A percentile compares a stretch with the other conserved stretches of the same genome.
These are phyloP conservation scores for Geotrichum restrictum DNA, from an alignment of 1,139 yeast genomes.

Conservation along the genomic window DNA sequence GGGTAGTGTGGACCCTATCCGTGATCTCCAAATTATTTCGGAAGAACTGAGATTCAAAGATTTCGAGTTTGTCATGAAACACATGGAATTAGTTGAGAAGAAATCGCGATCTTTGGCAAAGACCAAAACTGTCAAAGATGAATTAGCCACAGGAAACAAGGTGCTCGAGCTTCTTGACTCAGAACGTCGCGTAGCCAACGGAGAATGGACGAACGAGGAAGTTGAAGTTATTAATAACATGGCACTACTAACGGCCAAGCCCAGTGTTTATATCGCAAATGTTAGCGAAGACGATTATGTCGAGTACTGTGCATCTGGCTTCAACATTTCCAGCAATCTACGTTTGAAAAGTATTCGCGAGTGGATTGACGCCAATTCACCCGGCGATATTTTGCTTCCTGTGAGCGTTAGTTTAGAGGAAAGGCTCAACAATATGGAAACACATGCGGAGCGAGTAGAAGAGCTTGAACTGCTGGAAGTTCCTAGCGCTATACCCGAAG, in stretches of 20 bases:
- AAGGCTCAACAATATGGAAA: slow-evolving; percentile 68
- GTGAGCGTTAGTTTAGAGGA: slow-evolving; percentile 83
- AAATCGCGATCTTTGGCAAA: slow-evolving; percentile 31
- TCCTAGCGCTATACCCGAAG: slow-evolving; percentile 74
- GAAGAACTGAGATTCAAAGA: slow-evolving; percentile 90
- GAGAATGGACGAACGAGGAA: slow-evolving; percentile 80
- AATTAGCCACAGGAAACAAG: slow-evolving; percentile 68
- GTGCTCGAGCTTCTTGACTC: slow-evolving; percentile 69
- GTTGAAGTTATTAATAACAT: slow-evolving; percentile 84
- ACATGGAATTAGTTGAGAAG: slow-evolving; percentile 70
- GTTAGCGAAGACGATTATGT: slow-evolving; percentile 88
- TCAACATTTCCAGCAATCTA: slow-evolving; percentile 3
- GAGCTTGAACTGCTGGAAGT: slow-evolving; percentile 77
- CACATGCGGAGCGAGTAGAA: slow-evolving; percentile 73
- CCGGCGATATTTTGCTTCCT: slow-evolving; percentile 84
- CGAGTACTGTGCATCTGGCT: slow-evolving; percentile 28
- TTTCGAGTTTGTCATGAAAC: slow-evolving; percentile 84
- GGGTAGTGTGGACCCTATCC: slow-evolving; percentile 87
- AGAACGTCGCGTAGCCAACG: slow-evolving; percentile 85
- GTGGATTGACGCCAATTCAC: slow-evolving; percentile 82
- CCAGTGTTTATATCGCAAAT: slow-evolving; percentile 84
- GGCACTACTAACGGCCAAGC: slow-evolving; percentile 82
- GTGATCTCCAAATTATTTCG: slow-evolving; percentile 82
- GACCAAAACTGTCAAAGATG: slow-evolving; percentile 86
- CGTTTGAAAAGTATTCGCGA: slow-evolving; percentile 55